Evolutionary conservation across 2,329 filamentous ascomycete genomes (phyloP), one percentile per base, ranked within the genome.

Genomic region (Thelonectria discophora): DNA sequence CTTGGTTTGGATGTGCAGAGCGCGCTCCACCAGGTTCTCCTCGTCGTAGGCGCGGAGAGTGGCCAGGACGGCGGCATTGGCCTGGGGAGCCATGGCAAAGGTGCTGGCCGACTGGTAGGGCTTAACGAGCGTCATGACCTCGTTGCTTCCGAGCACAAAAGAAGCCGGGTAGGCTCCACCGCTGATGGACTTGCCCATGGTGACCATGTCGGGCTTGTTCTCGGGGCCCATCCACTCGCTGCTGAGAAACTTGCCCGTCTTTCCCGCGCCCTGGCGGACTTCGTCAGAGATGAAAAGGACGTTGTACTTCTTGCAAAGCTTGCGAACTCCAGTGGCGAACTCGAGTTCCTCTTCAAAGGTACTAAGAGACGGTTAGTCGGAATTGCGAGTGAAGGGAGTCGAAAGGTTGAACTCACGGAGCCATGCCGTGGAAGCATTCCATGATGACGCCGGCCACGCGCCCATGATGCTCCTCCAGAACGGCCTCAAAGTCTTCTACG

Each of bases 261-360:
- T 67, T 32, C 62, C 62, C n/a, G 56, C 50, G 8, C 70, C 70
- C 51, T 60, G 58, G 21, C 65, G 68, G 12, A 71, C 62, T 48
- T 72, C 69, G 30, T 71, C 69, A 8, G 66, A 64, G 30, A 71
- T 67, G 54, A 70, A 72, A 27, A 67, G 60, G 15, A 66, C 52
- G 4, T 64, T 65, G 56, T 63, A 63, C 30, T 65, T 60, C 37
- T 60, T 65, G 54, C 60, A 65, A 5, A 63, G 47, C 20, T 60
- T 32, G 15, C 63, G 53, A 15, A 65, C 63, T 5, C 20, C 54
- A 1, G 34, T 58, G 17, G 42, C 55, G 37, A 65, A 65, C 3
- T 60, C 53, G 9, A 65, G 20, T 12, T 65, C 63, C 13, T 63
- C 56, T 13, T 62, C 50, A 8, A 58, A 58, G 13, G 60, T 55